A percentile compares a stretch with the other conserved stretches of the same genome.
Evolutionary conservation across 2,329 filamentous ascomycete genomes (phyloP).

Genomic region (Colletotrichum viniferum): DNA sequence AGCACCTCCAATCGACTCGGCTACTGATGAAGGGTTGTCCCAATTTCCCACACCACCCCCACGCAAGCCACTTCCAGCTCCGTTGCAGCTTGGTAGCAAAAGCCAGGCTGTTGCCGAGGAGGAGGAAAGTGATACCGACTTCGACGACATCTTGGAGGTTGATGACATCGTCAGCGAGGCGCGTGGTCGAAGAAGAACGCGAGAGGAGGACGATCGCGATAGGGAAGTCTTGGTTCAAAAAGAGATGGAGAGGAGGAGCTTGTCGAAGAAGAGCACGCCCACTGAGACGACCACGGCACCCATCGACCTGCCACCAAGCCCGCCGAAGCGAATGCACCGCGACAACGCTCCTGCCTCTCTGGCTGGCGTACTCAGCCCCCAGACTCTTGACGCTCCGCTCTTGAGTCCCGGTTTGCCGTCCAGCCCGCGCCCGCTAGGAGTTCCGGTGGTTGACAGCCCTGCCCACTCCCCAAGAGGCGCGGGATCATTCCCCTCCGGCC

Average conservation of each 20-base stretch:
- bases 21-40: constrained; percentile 47
- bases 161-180: constrained; percentile 64
- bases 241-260: constrained; percentile 72
- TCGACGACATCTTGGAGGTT: constrained; percentile 77
- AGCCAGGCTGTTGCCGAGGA: constrained; percentile 53
- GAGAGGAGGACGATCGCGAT: constrained; percentile 84
- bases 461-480: constrained; percentile 65
- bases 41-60: constrained; percentile 66
- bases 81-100: constrained; percentile 70
- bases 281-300: constrained; percentile 38
- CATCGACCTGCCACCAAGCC: constrained; percentile 40
- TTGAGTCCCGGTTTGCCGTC: constrained; percentile 65
- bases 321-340: constrained; percentile 37
- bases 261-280: constrained; percentile 73
- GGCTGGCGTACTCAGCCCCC: constrained; percentile 53
- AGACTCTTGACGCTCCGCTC: constrained; percentile 43
- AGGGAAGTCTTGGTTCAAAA: constrained; percentile 71
- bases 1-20: constrained; percentile 39
- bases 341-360: constrained; percentile 53
- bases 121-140: constrained; percentile 77
- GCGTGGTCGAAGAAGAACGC: constrained; percentile 80
- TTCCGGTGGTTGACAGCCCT: not conserved
- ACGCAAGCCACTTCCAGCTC: constrained; percentile 84
- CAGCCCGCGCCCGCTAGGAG: constrained; percentile 60
- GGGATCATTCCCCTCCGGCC: constrained; percentile 49